phyloP scores from a whole-genome alignment of 768 basidiomycete species.

The Suillus subaureus region DNA sequence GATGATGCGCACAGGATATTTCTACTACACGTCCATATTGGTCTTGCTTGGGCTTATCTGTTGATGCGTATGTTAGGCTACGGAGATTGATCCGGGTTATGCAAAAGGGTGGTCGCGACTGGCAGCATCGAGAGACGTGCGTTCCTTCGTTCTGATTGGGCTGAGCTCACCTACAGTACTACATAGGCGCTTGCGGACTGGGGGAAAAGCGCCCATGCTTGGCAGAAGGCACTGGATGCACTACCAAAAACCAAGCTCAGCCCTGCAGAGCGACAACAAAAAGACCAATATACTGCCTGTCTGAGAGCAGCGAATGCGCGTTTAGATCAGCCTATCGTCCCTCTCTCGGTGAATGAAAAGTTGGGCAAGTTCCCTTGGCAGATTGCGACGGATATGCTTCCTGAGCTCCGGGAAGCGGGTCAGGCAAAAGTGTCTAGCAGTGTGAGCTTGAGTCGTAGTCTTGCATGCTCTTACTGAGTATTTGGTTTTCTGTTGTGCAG shows the following conservation, averaged over 20 bases:
- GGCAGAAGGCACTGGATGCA: slow-evolving; percentile 33
- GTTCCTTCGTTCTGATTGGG: not conserved
- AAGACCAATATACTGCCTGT: slow-evolving; percentile 35
- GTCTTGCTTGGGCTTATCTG: not conserved
- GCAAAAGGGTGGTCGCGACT: slow-evolving; percentile 46
- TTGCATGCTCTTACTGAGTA: not conserved
- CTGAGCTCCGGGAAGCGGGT: slow-evolving; percentile 5
- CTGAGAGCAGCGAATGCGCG: slow-evolving; percentile 27
- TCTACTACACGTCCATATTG: too few relatives aligned
- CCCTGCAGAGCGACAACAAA: slow-evolving; percentile 35
- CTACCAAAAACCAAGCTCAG: slow-evolving; percentile 33
- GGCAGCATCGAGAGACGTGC: slow-evolving; percentile 36
- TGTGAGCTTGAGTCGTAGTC: slow-evolving; percentile 1
- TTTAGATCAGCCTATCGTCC: not conserved
- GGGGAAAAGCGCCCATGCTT: slow-evolving; percentile 12
- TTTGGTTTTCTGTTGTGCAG: slow-evolving; percentile 11
- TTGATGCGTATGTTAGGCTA: slow-evolving; percentile 30
- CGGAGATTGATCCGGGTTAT: slow-evolving; percentile 41
- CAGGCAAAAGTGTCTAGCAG: slow-evolving; percentile 4
- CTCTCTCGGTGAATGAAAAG: not conserved
- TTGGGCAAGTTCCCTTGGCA: slow-evolving; percentile 13
- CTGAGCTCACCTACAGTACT: not conserved
- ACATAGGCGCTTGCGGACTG: slow-evolving; percentile 17
- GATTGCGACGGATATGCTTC: slow-evolving; percentile 11
- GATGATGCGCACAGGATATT: slow-evolving; percentile 9